Evolutionary conservation across 2,329 filamentous ascomycete species (phyloP), one percentile per base, ranked within the genome.

Genomic region (Beauveria bassiana): DNA sequence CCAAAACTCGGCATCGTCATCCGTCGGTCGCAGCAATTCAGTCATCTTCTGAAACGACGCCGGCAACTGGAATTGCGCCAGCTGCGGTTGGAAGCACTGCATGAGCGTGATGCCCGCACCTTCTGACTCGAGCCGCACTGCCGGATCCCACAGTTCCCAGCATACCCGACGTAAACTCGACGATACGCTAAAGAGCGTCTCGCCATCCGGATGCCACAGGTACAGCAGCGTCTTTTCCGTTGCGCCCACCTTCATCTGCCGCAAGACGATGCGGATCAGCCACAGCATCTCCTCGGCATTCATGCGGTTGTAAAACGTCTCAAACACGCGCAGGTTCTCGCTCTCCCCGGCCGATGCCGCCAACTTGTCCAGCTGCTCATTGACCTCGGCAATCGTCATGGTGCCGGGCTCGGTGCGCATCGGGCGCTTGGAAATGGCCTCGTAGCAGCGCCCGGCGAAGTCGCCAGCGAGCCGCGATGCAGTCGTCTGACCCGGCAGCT

Each of bases 11-110:
- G 82, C 79, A 58, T 96, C 87, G 0, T 90, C 86, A 26, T 87
- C 83, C 0, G 85, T 87, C 0, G 82, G 79, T 2, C 85, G 83
- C 74, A 88, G 74, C 60, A 81, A 86, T 20, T 85, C 79, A 1
- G 96, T 85, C 83, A 96, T 91, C 70, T 86, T 89, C 60, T 91
- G 84, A 67, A 96, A 91, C 2, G 79, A 81, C 0, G 87, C 86
- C 40, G 90, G 84, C 80, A 90, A 89, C 72, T 97, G 91, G 65
- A 96, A 97, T 65, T 95, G 90, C 5, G 95, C 95, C 42, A 99
- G 81, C 73, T 98, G 95, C 6, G 95, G 95, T 70, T 98, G 93
- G 70, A 98, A 98, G 71, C 92, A 97, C 69, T 95, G 89, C 91
- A 97, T 96, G 40, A 98, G 77, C 1, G 82, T 79, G 16, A 98